Evolutionary conservation across 2,329 filamentous ascomycete genomes (phyloP), one percentile per base, ranked within the genome.

Genomic region (Scedosporium boydii): DNA sequence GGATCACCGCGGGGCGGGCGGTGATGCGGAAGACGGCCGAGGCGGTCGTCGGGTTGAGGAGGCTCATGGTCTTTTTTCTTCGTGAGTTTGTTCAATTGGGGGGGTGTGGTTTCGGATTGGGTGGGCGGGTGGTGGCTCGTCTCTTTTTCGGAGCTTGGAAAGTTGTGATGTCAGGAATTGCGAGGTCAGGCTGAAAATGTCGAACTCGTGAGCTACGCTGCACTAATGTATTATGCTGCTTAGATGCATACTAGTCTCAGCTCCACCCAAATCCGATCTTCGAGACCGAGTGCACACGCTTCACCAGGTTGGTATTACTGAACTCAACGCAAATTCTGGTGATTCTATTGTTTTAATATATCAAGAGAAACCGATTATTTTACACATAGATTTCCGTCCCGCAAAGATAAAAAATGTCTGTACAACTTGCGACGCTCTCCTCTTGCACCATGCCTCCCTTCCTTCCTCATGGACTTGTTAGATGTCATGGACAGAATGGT

Each of bases 101-200:
- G 26, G 34, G 57, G 27, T 23, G 7, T 51, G 46, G 12, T 38
- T 23, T 58, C 26, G 27, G 14, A n/a, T 58, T 34, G 18, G 7
- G n/a, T 27, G 6, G 59, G 57, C 7, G n/a, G n/a, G 59, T 21
- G 38, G 18, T 46, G 9, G 18, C 5, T 42, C 9, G 59, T 59
- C 42, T 44, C 27, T 27, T 60, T 41, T 55, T 51, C 26, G 44
- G 18, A 44, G 41, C 34, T 51, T 34, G n/a, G n/a, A 4, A 38
- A 38, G 34, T 38, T 38, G 59, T 60, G 59, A 60, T 60, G 59
- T 60, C 59, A 60, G 44, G 59, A 53, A 53, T 60, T 60, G 44
- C 5, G 46, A 60, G 44, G 44, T 44, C 23, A 60, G 59, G 42
- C 48, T 60, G 23, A 60, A 60, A 60, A 55, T 55, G 21, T 55